Conservation (phyloP, 805 yeast species). For the Ogataea naganishii region DNA sequence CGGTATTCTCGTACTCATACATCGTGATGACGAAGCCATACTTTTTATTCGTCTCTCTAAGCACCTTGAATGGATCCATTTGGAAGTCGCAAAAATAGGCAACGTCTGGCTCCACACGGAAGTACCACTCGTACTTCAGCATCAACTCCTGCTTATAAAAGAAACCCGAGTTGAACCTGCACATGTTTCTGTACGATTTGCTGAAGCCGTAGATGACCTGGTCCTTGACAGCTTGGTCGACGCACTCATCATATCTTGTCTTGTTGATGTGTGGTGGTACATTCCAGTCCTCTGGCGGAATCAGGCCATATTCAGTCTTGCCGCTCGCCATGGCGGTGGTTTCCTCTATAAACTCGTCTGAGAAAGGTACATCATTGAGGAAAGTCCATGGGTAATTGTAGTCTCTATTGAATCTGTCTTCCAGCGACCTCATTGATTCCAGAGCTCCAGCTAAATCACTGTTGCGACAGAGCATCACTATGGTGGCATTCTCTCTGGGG, state of each 20-base stretch:
- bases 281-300: conserved; percentile 69
- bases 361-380: conserved; percentile 65
- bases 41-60: conserved; percentile 67
- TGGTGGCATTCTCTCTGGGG: conserved; percentile 63
- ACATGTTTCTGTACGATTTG: conserved; percentile 81
- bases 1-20: conserved; percentile 76
- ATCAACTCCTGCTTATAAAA: conserved; percentile 75
- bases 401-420: conserved; percentile 62
- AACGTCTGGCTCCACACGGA: conserved; percentile 93
- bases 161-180: conserved; percentile 86
- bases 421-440: conserved; percentile 65
- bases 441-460: conserved; percentile 70
- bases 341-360: conserved; percentile 49
- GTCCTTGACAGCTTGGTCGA: conserved; percentile 34
- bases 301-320: conserved; percentile 54
- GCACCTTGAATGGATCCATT: conserved; percentile 77
- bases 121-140: conserved; percentile 74
- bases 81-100: conserved; percentile 82
- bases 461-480: conserved; percentile 83
- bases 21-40: conserved; percentile 85
- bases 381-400: conserved; percentile 75
- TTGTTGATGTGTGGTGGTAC: conserved; percentile 65
- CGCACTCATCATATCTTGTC: conserved; percentile 37
- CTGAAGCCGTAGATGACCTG: conserved; percentile 59
- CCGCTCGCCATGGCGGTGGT: conserved; percentile 60